Conservation (phyloP, 228 moss, liverwort and hornwort genomes). For the Sphagnum fallax region DNA sequence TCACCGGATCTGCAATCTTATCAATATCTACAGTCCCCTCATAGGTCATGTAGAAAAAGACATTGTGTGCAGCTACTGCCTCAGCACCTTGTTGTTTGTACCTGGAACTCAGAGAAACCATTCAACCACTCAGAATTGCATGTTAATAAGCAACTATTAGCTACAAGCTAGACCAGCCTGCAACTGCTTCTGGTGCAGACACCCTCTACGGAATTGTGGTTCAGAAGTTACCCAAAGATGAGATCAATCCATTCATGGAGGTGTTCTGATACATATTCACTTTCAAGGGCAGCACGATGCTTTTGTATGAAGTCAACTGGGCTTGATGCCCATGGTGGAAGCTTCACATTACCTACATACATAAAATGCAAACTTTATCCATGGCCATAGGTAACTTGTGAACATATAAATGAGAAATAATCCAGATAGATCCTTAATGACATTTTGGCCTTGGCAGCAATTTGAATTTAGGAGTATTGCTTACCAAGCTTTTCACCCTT, state of each 20-base stretch:
- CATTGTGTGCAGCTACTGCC: conserved; percentile 66
- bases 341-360: conserved; percentile 64
- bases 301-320: conserved; percentile 75
- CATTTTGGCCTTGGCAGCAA: too few relatives aligned
- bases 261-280: conserved; percentile 81
- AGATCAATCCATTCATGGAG: conserved; percentile 93
- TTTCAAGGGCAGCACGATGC: conserved; percentile 85
- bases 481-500: conserved; percentile 77
- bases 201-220: too few relatives aligned
- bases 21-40: conserved; percentile 94
- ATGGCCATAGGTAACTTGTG: too few relatives aligned
- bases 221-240: conserved; percentile 56
- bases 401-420: too few relatives aligned
- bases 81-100: conserved; percentile 78
- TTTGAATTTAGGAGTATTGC: too few relatives aligned
- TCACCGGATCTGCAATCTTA: conserved; percentile 80
- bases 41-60: conserved; percentile 91
- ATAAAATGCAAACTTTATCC: not conserved
- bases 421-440: too few relatives aligned
- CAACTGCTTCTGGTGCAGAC: too few relatives aligned
- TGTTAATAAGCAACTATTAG: too few relatives aligned
- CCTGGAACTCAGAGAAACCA: conserved; percentile 18
- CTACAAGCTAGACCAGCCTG: too few relatives aligned
- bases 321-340: conserved; percentile 84
- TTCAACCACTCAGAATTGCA: too few relatives aligned